Conservation (phyloP, 2,329 filamentous ascomycete genomes). For the Colletotrichum sansevieriae region DNA sequence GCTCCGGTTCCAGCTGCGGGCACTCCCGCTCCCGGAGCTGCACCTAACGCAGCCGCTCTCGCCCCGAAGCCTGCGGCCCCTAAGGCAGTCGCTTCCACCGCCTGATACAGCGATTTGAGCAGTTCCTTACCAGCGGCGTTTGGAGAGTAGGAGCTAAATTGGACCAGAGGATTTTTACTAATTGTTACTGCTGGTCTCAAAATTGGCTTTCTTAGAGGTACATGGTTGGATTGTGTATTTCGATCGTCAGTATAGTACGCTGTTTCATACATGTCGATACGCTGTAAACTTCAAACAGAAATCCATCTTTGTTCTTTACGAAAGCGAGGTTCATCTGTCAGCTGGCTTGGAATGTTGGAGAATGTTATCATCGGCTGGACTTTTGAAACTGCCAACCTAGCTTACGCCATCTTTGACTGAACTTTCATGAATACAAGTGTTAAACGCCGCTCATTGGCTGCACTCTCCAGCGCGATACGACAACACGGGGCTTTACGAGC, state of each 20-base stretch:
- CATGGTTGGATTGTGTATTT: neutral
- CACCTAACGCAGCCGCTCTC: neutral
- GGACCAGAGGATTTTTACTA: neutral
- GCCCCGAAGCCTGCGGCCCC: constrained; percentile 4
- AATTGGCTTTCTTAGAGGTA: neutral
- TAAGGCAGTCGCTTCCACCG: constrained; percentile 11
- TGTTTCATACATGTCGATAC: constrained; percentile 15
- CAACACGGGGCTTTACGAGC: no score
- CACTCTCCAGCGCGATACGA: no score
- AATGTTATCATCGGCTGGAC: no score
- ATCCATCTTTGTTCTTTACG: neutral
- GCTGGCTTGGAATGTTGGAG: no score
- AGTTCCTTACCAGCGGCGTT: neutral
- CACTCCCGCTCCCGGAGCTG: neutral
- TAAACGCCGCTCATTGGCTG: no score
- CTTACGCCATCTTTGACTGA: no score
- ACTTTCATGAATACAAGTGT: no score
- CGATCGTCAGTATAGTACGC: neutral
- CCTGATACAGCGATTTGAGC: neutral
- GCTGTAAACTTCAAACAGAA: neutral
- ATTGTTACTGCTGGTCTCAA: constrained; percentile 36
- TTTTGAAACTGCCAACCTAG: no score
- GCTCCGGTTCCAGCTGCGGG: constrained; percentile 4
- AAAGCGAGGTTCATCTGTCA: no score
- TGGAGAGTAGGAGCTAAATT: constrained; percentile 1